Evolutionary conservation across 805 yeast genomes (phyloP).

Genomic region (Lachancea fermentati): DNA sequence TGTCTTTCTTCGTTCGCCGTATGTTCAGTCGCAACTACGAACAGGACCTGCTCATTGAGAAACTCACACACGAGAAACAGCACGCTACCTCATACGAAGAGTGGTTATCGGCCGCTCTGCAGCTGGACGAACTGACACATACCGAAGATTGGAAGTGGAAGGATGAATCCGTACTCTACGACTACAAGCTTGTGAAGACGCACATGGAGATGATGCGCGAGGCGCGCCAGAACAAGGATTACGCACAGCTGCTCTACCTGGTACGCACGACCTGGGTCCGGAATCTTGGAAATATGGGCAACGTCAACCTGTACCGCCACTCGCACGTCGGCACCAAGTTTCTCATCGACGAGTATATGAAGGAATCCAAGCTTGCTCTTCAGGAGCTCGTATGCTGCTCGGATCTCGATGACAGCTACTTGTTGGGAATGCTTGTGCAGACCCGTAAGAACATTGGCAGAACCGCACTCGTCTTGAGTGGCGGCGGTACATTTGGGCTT

Average conservation of each 20-base stretch:
- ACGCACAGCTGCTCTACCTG: conserved; percentile 56
- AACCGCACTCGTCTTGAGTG: conserved; percentile 90
- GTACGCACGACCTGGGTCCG: conserved; percentile 83
- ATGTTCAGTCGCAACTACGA: conserved; percentile 23
- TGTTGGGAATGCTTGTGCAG: conserved; percentile 75
- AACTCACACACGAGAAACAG: conserved; percentile 39
- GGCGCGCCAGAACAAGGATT: conserved; percentile 56
- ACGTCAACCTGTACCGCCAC: conserved; percentile 68
- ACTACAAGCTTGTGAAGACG: conserved; percentile 52
- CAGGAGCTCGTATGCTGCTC: conserved; percentile 17
- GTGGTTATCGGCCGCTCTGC: conserved; percentile 62
- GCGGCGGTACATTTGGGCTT: conserved; percentile 92
- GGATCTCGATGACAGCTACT: conserved; percentile 57
- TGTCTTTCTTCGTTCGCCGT: conserved; percentile 2
- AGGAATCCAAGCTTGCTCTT: conserved; percentile 62
- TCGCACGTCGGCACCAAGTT: conserved; percentile 81
- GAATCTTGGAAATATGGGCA: conserved; percentile 83
- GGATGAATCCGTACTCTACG: conserved; percentile 63
- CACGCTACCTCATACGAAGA: conserved; percentile 48
- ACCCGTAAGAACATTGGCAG: conserved; percentile 89
- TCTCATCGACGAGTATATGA: conserved; percentile 75
- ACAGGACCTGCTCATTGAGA: conserved; percentile 34
- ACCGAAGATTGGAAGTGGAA: conserved; percentile 68
- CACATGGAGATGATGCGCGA: conserved; percentile 50
- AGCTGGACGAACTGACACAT: conserved; percentile 60